Percentiles rank a stretch among this genome's conserved stretches.
Conservation (phyloP, 345 rosid species). For the Eucalyptus marginata region DNA sequence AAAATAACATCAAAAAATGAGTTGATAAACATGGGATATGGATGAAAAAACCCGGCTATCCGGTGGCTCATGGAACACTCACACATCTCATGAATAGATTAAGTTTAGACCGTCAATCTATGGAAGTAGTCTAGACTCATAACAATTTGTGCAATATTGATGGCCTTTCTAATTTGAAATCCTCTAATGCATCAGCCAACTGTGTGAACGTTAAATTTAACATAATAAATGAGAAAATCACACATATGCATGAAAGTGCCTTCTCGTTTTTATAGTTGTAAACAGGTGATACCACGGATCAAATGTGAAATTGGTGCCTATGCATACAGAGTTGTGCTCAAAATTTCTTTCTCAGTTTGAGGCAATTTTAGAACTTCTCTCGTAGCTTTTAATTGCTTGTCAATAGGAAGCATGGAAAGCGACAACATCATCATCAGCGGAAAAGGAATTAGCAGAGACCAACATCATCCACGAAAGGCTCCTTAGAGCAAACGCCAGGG, state of each 20-base stretch:
- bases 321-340: neutral
- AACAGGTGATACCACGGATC: neutral
- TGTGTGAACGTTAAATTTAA: neutral
- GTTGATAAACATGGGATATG: neutral
- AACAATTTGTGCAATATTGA: neutral
- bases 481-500: slow-evolving; percentile 43
- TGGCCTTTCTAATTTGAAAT: neutral
- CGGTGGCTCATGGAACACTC: neutral
- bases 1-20: neutral
- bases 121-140: neutral
- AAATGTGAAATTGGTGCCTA: neutral
- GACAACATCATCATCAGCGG: neutral
- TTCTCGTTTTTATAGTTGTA: neutral
- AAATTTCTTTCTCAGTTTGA: neutral
- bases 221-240: neutral
- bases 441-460: neutral
- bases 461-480: slow-evolving; percentile 42
- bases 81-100: neutral
- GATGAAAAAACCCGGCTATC: neutral
- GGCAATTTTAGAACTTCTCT: neutral
- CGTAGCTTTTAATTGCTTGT: neutral
- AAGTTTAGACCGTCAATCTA: neutral
- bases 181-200: neutral
- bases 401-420: neutral
- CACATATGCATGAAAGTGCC: neutral